These are phyloP conservation scores for Drosera capensis DNA, from an alignment of 148 eudicot genomes.

Conservation along the genomic window DNA sequence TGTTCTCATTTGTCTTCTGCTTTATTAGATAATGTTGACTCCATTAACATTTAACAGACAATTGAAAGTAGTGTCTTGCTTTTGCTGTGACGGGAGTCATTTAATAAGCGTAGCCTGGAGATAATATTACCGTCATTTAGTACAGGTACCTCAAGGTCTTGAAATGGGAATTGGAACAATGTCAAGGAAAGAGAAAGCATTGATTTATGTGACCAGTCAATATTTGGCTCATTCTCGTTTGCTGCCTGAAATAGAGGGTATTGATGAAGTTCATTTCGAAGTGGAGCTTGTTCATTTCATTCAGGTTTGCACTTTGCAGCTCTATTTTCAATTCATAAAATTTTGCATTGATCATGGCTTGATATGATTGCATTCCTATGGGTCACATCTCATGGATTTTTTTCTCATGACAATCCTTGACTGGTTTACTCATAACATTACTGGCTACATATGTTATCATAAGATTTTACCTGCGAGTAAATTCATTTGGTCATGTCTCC, in stretches of 20 bases:
- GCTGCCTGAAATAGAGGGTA: slow-evolving; percentile 31
- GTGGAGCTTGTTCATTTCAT: slow-evolving; percentile 90
- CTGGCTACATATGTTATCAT: too few relatives aligned
- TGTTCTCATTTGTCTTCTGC: too few relatives aligned
- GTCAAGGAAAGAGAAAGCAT: slow-evolving; percentile 80
- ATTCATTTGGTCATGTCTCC: background rate
- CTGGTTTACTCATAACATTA: background rate
- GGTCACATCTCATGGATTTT: slow-evolving; percentile 1
- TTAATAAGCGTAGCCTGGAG: too few relatives aligned
- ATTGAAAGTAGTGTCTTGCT: too few relatives aligned
- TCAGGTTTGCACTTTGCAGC: slow-evolving; percentile 43
- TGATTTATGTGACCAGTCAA: slow-evolving; percentile 52
- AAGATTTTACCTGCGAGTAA: too few relatives aligned
- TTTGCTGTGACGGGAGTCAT: too few relatives aligned
- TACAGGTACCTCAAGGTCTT: slow-evolving; percentile 81
- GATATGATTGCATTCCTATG: too few relatives aligned
- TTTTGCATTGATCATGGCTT: background rate
- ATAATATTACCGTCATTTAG: too few relatives aligned
- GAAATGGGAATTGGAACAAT: slow-evolving; percentile 95
- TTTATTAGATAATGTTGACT: too few relatives aligned
- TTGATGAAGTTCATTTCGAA: slow-evolving; percentile 83
- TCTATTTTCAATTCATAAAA: background rate
- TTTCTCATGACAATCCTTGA: background rate
- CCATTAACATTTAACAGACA: too few relatives aligned
- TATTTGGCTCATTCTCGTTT: slow-evolving; percentile 47